phyloP scores from a whole-genome alignment of 768 basidiomycete species.

The Clitopilus passeckerianus region DNA sequence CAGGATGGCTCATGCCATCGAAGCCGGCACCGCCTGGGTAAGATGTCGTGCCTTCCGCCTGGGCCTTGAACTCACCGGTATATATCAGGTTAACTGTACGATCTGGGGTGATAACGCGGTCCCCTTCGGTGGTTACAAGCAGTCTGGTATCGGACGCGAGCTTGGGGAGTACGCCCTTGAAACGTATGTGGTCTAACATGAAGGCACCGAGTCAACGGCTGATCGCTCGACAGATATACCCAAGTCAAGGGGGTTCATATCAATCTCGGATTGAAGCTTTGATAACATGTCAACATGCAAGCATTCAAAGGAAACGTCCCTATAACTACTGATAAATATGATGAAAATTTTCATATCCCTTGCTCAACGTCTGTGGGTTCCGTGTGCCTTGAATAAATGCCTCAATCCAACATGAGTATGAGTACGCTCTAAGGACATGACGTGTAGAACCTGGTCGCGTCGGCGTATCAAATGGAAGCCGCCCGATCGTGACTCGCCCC shows the following conservation, averaged over 20 bases:
- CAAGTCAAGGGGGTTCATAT: constrained; percentile 48
- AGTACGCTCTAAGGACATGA: too few relatives aligned
- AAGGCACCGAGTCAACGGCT: too few relatives aligned
- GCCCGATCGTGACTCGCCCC: too few relatives aligned
- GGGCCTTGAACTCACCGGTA: background rate
- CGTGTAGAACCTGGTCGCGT: too few relatives aligned
- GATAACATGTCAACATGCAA: background rate
- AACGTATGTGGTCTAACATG: constrained; percentile 24
- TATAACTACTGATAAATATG: too few relatives aligned
- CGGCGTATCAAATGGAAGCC: too few relatives aligned
- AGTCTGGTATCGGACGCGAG: constrained; percentile 68
- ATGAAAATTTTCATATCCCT: too few relatives aligned
- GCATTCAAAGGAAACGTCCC: too few relatives aligned
- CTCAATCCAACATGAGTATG: too few relatives aligned
- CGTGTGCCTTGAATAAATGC: too few relatives aligned
- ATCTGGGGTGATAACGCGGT: constrained; percentile 40
- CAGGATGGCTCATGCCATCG: constrained; percentile 55
- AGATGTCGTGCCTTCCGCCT: constrained; percentile 9
- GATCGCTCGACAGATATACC: constrained; percentile 35
- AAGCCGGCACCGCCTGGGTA: constrained; percentile 64
- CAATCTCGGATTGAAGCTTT: constrained; percentile 7
- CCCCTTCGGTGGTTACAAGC: constrained; percentile 73
- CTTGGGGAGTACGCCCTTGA: constrained; percentile 59
- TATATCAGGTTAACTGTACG: constrained; percentile 34
- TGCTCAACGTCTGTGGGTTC: too few relatives aligned